Conservation (phyloP, 2,329 filamentous ascomycete genomes). For the Aureobasidium lini region DNA sequence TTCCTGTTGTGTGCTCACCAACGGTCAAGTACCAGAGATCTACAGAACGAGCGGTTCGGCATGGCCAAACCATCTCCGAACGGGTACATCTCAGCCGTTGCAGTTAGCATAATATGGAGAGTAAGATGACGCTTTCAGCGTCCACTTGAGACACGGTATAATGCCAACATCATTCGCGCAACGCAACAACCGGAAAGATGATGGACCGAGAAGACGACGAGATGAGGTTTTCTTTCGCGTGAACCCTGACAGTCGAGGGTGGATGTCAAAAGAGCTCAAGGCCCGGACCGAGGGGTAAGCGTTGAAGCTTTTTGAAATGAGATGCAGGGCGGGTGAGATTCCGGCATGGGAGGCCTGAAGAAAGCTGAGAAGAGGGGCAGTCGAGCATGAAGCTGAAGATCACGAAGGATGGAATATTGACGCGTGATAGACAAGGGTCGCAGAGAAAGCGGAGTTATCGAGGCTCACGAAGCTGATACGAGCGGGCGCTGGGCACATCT, state of each 20-base stretch:
- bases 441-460: background rate
- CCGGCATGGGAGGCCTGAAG: background rate
- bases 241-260: background rate
- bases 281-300: conserved; percentile 8
- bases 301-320: conserved; percentile 12
- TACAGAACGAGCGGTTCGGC: background rate
- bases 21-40: background rate
- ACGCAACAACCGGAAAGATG: background rate
- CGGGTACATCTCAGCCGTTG: background rate
- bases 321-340: background rate
- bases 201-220: background rate
- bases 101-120: background rate
- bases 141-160: background rate
- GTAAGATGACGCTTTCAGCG: background rate
- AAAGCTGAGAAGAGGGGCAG: background rate
- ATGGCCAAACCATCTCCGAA: background rate
- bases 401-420: background rate
- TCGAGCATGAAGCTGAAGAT: background rate
- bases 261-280: background rate
- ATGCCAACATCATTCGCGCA: background rate
- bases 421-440: background rate
- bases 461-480: background rate
- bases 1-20: background rate
- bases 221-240: background rate
- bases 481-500: background rate